A percentile compares a stretch with the other conserved stretches of the same genome.
Conservation (phyloP, 2,329 filamentous ascomycete genomes). For the Xylaria sp. region DNA sequence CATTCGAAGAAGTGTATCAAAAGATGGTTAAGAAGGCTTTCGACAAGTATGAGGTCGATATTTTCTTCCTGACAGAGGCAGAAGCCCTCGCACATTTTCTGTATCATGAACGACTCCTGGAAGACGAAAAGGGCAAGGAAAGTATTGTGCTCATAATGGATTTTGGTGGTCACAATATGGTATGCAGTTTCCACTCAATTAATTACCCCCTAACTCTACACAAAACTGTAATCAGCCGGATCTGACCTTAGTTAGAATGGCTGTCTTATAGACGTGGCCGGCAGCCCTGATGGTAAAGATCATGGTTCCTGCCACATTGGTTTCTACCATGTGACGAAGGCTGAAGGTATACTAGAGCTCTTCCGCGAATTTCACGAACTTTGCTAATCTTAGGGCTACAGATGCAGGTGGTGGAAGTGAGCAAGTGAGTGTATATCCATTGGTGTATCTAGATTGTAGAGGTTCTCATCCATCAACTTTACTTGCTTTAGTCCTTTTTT, state of each 20-base stretch:
- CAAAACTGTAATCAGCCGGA: background rate
- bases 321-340: slow-evolving; percentile 8
- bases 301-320: background rate
- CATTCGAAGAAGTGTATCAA: background rate
- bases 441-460: no score
- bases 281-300: background rate
- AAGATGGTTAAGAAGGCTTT: background rate
- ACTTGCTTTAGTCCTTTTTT: no score
- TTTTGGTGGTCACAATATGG: slow-evolving; percentile 11
- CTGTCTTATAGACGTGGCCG: background rate
- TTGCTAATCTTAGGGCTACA: background rate
- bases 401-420: slow-evolving; percentile 15
- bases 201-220: background rate
- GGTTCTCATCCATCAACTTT: background rate
- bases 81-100: slow-evolving; percentile 7
- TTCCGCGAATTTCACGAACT: background rate
- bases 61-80: slow-evolving; percentile 5
- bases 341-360: background rate
- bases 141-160: background rate
- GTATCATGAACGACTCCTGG: background rate
- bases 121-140: background rate
- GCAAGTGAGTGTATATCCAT: background rate
- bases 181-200: background rate
- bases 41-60: background rate
- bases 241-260: background rate